These are phyloP conservation scores for Populus hybrid DNA, from an alignment of 441 rosid genomes.

Conservation along the genomic window DNA sequence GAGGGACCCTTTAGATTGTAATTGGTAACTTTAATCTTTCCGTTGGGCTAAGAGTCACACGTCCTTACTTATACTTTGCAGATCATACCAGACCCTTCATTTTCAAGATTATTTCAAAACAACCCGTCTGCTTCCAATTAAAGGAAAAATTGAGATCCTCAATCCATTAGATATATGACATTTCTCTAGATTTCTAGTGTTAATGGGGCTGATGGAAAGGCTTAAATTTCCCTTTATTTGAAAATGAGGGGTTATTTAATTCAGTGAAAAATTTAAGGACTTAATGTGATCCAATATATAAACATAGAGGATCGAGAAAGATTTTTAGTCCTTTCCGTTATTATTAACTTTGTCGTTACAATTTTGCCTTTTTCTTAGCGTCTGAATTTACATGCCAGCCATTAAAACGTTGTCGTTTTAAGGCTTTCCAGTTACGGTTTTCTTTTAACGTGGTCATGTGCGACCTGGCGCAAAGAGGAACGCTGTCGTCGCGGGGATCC, in stretches of 20 bases:
- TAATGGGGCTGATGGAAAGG: background rate
- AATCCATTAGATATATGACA: background rate
- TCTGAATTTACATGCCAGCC: constrained; percentile 10
- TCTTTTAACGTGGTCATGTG: background rate
- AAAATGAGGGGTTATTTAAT: background rate
- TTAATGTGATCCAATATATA: too few relatives aligned
- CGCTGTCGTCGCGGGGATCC: background rate
- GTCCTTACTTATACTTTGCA: too few relatives aligned
- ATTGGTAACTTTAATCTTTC: too few relatives aligned
- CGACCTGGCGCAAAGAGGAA: background rate
- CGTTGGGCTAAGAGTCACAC: too few relatives aligned
- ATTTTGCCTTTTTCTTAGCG: background rate
- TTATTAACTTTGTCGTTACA: background rate
- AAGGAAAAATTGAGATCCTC: background rate
- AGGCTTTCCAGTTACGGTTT: background rate
- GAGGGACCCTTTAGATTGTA: background rate
- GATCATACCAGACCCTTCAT: too few relatives aligned
- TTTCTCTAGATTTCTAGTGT: too few relatives aligned
- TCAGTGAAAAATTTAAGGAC: background rate
- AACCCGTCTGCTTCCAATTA: too few relatives aligned
- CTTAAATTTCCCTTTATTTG: background rate
- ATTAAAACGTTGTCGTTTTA: background rate
- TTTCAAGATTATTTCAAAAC: too few relatives aligned
- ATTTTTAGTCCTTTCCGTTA: background rate
- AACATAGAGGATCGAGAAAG: background rate